Evolutionary conservation across 106 monocot genomes (phyloP).

Genomic region (Dendrobium catenatum): DNA sequence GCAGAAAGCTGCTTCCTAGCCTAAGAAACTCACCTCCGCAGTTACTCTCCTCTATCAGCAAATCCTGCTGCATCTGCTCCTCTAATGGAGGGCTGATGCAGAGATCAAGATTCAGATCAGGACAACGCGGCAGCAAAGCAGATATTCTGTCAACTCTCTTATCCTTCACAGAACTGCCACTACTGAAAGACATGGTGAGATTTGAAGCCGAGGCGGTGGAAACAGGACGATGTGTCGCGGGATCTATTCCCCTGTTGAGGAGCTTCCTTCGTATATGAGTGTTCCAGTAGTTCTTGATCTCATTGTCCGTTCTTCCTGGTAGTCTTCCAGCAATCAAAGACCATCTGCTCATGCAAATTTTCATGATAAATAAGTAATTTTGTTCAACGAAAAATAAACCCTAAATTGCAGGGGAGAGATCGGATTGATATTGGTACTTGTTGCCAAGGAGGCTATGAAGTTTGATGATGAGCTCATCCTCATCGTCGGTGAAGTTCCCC

Average conservation of each 20-base stretch:
- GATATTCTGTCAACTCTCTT: not conserved
- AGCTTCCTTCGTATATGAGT: conserved; percentile 57
- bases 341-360: conserved; percentile 24
- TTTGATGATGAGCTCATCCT: conserved; percentile 47
- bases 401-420: too few relatives aligned
- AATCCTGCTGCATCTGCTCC: conserved; percentile 3
- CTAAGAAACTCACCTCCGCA: not conserved
- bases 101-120: conserved; percentile 74
- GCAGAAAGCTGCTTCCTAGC: not conserved
- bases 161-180: not conserved
- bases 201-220: conserved; percentile 1
- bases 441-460: conserved; percentile 37
- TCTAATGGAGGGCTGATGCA: conserved; percentile 62
- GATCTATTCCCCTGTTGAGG: conserved; percentile 46
- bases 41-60: not conserved
- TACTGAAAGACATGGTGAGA: not conserved
- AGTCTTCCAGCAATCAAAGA: conserved; percentile 54
- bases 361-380: too few relatives aligned
- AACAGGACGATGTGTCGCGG: conserved; percentile 42
- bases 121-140: not conserved
- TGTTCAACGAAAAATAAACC: too few relatives aligned
- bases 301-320: conserved; percentile 57
- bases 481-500: conserved; percentile 45
- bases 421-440: conserved; percentile 6
- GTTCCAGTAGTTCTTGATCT: conserved; percentile 78